Evolutionary conservation across 1,284 basidiomycete species (phyloP), one percentile per base, ranked within the genome.

Genomic region (Leccinum angustisporum): DNA sequence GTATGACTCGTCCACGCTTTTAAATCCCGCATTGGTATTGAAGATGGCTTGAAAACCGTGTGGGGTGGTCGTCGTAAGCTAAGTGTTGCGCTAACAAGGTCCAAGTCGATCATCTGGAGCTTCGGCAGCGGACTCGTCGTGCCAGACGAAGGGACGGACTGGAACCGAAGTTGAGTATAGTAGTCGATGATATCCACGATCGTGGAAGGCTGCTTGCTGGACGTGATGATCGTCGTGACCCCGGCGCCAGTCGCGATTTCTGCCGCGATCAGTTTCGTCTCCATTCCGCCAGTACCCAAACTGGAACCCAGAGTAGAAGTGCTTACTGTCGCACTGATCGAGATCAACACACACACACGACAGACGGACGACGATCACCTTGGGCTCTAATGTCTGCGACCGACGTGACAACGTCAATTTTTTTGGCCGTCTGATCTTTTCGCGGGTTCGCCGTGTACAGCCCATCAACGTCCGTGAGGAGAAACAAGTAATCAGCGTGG

Each of bases 251-350:
- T 97, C 1, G 97, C 96, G 14, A 99, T 92, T 73, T 99, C 97
- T 0, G 97, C 97, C 1, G 97, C 97, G 65, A 99, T 97, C 63
- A 99, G 86, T 74, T 99, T 99, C 6, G 97, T 99, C 78, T 97
- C 95, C 97, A 99, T 99, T 5, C 97, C 97, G 1, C 97, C 97
- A 2, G 97, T 99, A 0, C 97, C 97, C 11, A 99, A 84, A 65
- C 86, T 93, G 0, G 94, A 96, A 0, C 97, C 97, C 5, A 97
- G 82, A 0, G 95, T 98, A 3, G 87, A 86, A 0, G 95, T 97
- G 69, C 91, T 94, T 3, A 98, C 96, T 95, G 69, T 16, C 7
- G 30, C 9, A 33, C 31, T 50, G 13, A 30, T 57, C 33, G 59
- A 54, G 10, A 53, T 56, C 38, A 38, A 57, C 27, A 13, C 16